Base-by-base conservation (phyloP, 768 basidiomycete species). In the Suillus luteus region DNA sequence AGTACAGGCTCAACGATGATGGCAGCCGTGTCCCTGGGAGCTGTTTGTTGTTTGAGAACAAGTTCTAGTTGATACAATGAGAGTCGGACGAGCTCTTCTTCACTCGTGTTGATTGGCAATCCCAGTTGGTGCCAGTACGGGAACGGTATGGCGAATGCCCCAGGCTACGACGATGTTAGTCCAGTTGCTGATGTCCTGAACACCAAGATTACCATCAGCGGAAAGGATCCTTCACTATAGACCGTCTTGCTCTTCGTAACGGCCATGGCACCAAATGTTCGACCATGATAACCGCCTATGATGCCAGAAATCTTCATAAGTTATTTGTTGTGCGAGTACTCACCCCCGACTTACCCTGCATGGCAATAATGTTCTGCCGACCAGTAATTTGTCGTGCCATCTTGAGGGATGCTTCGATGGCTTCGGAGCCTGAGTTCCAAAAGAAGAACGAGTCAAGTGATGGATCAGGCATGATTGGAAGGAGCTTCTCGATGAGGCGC, bases 381-480 rank as follows among this genome's bases (percentile, higher is more conserved):
- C 89, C 87, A 1, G 96, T 98, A 40, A 88, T 79, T 31, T 75
- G 72, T 40, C 96, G 85, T 3, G 92, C 91, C 79, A 98, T 87
- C 79, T 97, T 98, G 66, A 99, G 77, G 3, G 94, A 83, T 0
- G 88, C 93, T 77, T 97, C 96, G 51, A 95, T 84, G 1, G 95
- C 96, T 76, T 99, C 96, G 0, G 93, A 89, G 2, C 96, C 96
- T 2, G 95, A 96, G 80, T 93, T 98, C 91, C 92, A 93, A 78
- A 97, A 93, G 85, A 95, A 97, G 83, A 98, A 98, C 31, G 93
- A 93, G 74, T 96, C 91, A 38, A 99, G 83, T 1, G 94, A 95
- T 0, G 88, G 83, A 77, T 96, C 79, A 2, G 96, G 96, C 95
- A 99, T 95, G 64, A 91, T 78, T 0, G 95, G 92, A 14, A 96